These are phyloP conservation scores for Fonsecaea nubica DNA, from an alignment of 2,329 filamentous ascomycete species.

Conservation along the genomic window DNA sequence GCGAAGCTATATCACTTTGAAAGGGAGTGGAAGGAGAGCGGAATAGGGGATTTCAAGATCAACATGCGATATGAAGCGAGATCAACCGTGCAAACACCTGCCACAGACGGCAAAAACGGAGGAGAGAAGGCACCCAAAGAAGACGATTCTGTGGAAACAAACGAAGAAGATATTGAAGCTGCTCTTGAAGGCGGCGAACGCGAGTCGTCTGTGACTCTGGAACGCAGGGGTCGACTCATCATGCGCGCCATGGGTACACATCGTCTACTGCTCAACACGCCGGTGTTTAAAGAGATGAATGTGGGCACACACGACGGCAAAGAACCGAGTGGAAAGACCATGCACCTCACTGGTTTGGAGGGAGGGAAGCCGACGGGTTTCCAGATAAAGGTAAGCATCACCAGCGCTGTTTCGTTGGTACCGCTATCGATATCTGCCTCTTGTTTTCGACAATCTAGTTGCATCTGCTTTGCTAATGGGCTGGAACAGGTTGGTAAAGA, in stretches of 20 bases:
- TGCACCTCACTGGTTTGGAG: constrained; percentile 67
- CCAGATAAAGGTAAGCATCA: constrained; percentile 61
- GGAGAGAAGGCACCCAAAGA: constrained; percentile 39
- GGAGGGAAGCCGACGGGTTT: constrained; percentile 60
- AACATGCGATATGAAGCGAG: constrained; percentile 56
- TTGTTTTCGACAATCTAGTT: not conserved
- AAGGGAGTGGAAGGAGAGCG: constrained; percentile 79
- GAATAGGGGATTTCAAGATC: constrained; percentile 48
- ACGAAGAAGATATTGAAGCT: constrained; percentile 49
- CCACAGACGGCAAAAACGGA: constrained; percentile 53
- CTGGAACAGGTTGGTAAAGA: constrained; percentile 50
- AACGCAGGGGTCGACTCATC: constrained; percentile 70
- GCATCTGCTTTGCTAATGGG: constrained; percentile 6
- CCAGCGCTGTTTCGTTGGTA: not conserved
- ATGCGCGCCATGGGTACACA: constrained; percentile 92
- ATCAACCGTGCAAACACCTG: constrained; percentile 58
- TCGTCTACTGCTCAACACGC: constrained; percentile 84
- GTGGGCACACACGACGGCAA: constrained; percentile 70
- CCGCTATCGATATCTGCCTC: not conserved
- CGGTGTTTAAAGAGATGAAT: constrained; percentile 77
- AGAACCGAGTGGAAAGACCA: constrained; percentile 73
- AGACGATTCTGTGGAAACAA: not conserved
- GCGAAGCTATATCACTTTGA: constrained; percentile 84
- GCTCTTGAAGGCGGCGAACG: constrained; percentile 40
- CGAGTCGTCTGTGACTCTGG: constrained; percentile 16